Conservation (phyloP, 768 basidiomycete species). For the Lactarius indigo region DNA sequence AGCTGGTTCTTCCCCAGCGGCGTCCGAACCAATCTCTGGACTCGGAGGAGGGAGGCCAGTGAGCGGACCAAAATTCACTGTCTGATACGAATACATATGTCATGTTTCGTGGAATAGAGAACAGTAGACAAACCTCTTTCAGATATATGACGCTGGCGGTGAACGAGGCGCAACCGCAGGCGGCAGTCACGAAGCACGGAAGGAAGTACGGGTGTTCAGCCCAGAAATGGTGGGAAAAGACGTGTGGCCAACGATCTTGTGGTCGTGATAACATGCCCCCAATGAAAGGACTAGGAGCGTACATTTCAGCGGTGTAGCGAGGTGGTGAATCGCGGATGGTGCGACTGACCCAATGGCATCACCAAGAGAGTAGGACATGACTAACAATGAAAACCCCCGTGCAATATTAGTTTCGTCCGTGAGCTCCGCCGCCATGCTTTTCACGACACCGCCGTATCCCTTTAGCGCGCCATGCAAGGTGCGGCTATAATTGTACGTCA, state of each 20-base stretch:
- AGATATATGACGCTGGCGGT: background rate
- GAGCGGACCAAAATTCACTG: background rate
- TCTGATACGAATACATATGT: background rate
- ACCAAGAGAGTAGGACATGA: background rate
- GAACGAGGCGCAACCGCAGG: background rate
- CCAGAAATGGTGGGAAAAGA: slow-evolving; percentile 26
- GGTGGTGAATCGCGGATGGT: background rate
- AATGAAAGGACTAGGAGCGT: slow-evolving; percentile 20
- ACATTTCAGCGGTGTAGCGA: too few species aligned
- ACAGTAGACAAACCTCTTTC: slow-evolving; percentile 1
- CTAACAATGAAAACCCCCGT: background rate
- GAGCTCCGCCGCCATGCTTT: background rate
- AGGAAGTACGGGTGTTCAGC: slow-evolving; percentile 27
- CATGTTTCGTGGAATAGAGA: background rate
- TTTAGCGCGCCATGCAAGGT: background rate
- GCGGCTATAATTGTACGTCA: background rate
- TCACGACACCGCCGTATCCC: background rate
- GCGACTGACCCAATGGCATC: slow-evolving; percentile 15
- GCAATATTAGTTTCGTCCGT: background rate
- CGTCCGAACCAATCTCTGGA: background rate
- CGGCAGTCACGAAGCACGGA: slow-evolving; percentile 18
- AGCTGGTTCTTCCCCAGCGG: background rate
- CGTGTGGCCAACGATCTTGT: slow-evolving; percentile 21
- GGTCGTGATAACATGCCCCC: slow-evolving; percentile 28
- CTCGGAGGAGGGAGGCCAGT: background rate